Evolutionary conservation across 176 grass and related monocot genomes (phyloP).

Genomic region (Cocos nucifera): DNA sequence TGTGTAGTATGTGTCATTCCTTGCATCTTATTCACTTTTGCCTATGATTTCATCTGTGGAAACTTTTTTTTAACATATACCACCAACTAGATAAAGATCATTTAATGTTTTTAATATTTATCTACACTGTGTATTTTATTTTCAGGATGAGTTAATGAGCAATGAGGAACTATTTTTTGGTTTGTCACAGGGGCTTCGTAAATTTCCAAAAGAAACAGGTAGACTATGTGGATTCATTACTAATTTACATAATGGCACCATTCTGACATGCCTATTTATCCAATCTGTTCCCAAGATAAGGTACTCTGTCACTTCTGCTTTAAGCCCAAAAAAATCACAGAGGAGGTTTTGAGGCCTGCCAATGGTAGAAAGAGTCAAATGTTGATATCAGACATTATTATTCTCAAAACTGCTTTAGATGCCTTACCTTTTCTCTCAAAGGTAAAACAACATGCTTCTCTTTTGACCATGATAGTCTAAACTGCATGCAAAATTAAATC

Average conservation of each 20-base stretch:
- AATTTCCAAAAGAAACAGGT: slow-evolving; percentile 99
- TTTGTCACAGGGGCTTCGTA: slow-evolving; percentile 82
- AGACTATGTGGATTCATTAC: slow-evolving; percentile 5
- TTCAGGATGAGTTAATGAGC: slow-evolving; percentile 84
- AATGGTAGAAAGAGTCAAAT: slow-evolving; percentile 80
- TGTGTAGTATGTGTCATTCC: too few relatives aligned
- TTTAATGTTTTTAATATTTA: neutral
- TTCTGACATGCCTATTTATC: neutral
- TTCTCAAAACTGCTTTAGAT: slow-evolving; percentile 93
- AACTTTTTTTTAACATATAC: neutral
- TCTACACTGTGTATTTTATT: slow-evolving; percentile 8
- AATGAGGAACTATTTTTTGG: slow-evolving; percentile 95
- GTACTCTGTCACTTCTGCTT: slow-evolving; percentile 95
- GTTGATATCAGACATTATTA: slow-evolving; percentile 87
- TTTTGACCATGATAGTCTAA: too few relatives aligned
- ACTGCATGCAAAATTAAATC: too few relatives aligned
- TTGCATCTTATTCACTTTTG: neutral
- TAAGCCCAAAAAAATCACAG: slow-evolving; percentile 63
- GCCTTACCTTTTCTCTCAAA: slow-evolving; percentile 85
- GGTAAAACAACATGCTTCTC: slow-evolving; percentile 21
- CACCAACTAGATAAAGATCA: neutral
- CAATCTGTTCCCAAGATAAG: slow-evolving; percentile 49
- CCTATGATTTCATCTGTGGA: neutral
- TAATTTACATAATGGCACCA: too few relatives aligned
- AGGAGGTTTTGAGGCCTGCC: slow-evolving; percentile 51